Percentiles rank a stretch among this genome's conserved stretches.
Conservation (phyloP, 495 filamentous ascomycete species). For the Cladorrhinum samala region DNA sequence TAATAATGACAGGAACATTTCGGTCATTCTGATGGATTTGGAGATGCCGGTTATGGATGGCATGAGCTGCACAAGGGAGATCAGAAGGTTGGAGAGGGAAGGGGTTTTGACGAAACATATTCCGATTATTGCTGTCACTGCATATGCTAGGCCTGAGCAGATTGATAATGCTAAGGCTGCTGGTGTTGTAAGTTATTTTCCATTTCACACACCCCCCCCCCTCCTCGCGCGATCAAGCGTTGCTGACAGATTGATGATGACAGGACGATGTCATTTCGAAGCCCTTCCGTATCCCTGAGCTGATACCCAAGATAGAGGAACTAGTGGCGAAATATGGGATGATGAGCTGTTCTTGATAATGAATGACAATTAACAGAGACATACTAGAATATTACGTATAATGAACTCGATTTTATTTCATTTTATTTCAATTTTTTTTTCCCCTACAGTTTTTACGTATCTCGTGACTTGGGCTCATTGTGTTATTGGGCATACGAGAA, state of each 20-base stretch:
- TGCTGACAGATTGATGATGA: slow-evolving; percentile 27
- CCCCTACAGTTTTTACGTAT: background rate
- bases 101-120: slow-evolving; percentile 52
- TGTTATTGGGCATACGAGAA: no score
- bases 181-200: slow-evolving; percentile 40
- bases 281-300: slow-evolving; percentile 66
- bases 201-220: no score
- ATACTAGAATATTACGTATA: no score
- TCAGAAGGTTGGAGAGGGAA: slow-evolving; percentile 55
- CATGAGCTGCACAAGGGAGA: slow-evolving; percentile 61
- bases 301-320: slow-evolving; percentile 63
- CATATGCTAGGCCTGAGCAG: slow-evolving; percentile 69
- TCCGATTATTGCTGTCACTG: slow-evolving; percentile 75
- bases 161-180: slow-evolving; percentile 46
- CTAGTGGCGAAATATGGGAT: slow-evolving; percentile 29
- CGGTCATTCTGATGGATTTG: slow-evolving; percentile 74
- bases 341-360: background rate
- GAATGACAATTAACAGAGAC: background rate
- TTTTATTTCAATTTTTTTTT: background rate
- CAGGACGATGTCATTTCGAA: slow-evolving; percentile 78
- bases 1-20: slow-evolving; percentile 37
- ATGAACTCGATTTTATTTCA: background rate
- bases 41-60: slow-evolving; percentile 91
- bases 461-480: background rate
- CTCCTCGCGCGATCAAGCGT: slow-evolving; percentile 24